These are phyloP conservation scores for Thielaviopsis punctulata DNA, from an alignment of 2,329 filamentous ascomycete genomes.

Conservation along the genomic window DNA sequence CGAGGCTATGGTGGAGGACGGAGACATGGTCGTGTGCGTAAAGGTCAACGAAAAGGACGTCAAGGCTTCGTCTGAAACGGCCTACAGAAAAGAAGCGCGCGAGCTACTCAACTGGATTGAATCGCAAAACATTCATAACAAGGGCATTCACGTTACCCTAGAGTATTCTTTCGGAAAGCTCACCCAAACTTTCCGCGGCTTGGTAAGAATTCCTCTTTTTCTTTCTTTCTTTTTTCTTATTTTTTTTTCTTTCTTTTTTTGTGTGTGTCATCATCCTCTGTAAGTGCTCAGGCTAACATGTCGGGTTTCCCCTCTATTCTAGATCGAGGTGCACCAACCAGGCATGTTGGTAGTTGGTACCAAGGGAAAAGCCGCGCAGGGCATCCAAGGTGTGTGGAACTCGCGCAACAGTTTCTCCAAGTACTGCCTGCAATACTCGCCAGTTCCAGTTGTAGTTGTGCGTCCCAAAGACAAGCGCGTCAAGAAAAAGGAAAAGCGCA, in stretches of 20 bases:
- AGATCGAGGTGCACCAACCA: conserved; percentile 87
- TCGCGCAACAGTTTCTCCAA: conserved; percentile 72
- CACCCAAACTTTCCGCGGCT: conserved; percentile 74
- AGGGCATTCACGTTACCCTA: conserved; percentile 68
- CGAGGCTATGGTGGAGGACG: conserved; percentile 81
- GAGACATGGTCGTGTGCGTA: conserved; percentile 83
- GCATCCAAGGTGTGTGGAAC: conserved; percentile 70
- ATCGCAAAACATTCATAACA: conserved; percentile 59
- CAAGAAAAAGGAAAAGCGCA: conserved; percentile 77
- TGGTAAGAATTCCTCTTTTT: conserved; percentile 39
- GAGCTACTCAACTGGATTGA: conserved; percentile 60
- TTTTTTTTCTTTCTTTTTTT: not conserved
- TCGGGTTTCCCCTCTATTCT: not conserved
- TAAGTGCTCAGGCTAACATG: conserved; percentile 12
- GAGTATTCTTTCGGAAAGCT: conserved; percentile 83
- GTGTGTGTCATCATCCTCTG: not conserved
- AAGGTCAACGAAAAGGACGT: conserved; percentile 73
- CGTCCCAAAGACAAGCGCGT: conserved; percentile 72
- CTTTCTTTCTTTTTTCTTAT: not conserved
- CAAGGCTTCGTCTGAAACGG: conserved; percentile 46
- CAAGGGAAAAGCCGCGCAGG: conserved; percentile 65
- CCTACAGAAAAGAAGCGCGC: conserved; percentile 61
- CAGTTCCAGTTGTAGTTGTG: conserved; percentile 84
- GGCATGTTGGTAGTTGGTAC: conserved; percentile 85
- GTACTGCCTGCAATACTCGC: conserved; percentile 85